Conservation (phyloP, 2,329 filamentous ascomycete genomes). For the Biscogniauxia sp. region DNA sequence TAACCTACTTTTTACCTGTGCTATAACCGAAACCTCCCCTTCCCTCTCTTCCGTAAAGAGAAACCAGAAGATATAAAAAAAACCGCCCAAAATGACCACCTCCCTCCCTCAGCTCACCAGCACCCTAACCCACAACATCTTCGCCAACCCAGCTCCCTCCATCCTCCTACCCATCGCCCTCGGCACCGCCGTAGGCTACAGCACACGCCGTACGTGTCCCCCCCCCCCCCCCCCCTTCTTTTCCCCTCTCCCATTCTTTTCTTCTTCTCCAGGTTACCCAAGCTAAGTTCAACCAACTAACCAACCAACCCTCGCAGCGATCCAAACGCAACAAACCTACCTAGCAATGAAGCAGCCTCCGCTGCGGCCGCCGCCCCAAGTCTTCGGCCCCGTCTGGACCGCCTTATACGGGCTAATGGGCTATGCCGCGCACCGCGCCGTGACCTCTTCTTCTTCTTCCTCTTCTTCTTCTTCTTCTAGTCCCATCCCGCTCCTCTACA, state of each 20-base stretch:
- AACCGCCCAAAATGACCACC: slow-evolving; percentile 63
- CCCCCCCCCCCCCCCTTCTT: slow-evolving; percentile 1
- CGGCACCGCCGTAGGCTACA: slow-evolving; percentile 71
- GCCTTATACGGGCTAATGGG: slow-evolving; percentile 77
- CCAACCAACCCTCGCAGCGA: slow-evolving; percentile 38
- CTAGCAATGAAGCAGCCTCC: slow-evolving; percentile 65
- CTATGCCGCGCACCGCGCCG: slow-evolving; percentile 80
- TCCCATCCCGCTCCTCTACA: slow-evolving; percentile 78
- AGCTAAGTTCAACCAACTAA: slow-evolving; percentile 6
- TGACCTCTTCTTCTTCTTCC: slow-evolving; percentile 61
- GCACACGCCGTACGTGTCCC: slow-evolving; percentile 56
- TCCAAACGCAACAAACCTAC: slow-evolving; percentile 61
- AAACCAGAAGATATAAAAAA: neutral
- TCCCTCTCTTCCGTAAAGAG: neutral
- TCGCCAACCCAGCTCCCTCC: slow-evolving; percentile 68
- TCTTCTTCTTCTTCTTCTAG: slow-evolving; percentile 42
- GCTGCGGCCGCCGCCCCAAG: slow-evolving; percentile 56
- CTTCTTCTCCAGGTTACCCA: too few species aligned
- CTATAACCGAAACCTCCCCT: too few species aligned
- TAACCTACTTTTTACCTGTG: too few species aligned
- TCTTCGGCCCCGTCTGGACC: slow-evolving; percentile 67
- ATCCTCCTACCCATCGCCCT: slow-evolving; percentile 73
- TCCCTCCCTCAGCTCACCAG: slow-evolving; percentile 69
- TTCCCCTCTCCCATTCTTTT: too few species aligned
- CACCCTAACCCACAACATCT: slow-evolving; percentile 66